Evolutionary conservation across 2,329 filamentous ascomycete species (phyloP), one percentile per base, ranked within the genome.

Genomic region (Colletotrichum destructivum): DNA sequence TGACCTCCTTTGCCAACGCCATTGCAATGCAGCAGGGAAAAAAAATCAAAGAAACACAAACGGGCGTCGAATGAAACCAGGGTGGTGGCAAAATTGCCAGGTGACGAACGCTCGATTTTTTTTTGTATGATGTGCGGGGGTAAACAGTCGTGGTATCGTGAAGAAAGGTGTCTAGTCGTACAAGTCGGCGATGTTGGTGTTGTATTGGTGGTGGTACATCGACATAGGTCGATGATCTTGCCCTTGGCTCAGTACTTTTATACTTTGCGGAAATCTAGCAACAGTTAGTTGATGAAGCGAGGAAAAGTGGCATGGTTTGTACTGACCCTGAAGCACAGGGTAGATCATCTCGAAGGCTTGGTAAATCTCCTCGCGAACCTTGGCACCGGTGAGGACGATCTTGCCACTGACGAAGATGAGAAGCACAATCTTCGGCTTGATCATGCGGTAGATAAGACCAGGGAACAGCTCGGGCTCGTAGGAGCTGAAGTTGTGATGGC

Each of bases 401-500:
- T 98, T 98, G 80, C 96, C 96, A 79, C 93, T 96, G 79, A 98
- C 96, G 86, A 98, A 98, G 83, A 99, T 98, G 80, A 98, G 87
- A 35, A 98, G 91, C 65, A 98, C 96, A 77, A 98, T 98, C 91
- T 98, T 98, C 23, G 96, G 96, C 88, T 98, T 98, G 88, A 98
- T 98, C 96, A 99, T 99, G 82, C 96, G 95, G 86, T 99, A 99
- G 85, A 99, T 99, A 63, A 99, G 92, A 90, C 96, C 96, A 79
- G 96, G 96, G 90, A 98, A 99, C 82, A 99, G 84, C 82, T 99
- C 96, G 76, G 96, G 96, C 84, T 99, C 96, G 84, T 99, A 99
- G 69, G 95, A 98, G 85, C 94, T 97, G 91, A 98, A 99, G 86
- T 98, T 98, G 88, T 98, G 96, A 89, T 99, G 96, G 85, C 95